Evolutionary conservation across 371 early-diverging fungal genomes (phyloP), one percentile per base, ranked within the genome.

Genomic region (Mortierella sp.): DNA sequence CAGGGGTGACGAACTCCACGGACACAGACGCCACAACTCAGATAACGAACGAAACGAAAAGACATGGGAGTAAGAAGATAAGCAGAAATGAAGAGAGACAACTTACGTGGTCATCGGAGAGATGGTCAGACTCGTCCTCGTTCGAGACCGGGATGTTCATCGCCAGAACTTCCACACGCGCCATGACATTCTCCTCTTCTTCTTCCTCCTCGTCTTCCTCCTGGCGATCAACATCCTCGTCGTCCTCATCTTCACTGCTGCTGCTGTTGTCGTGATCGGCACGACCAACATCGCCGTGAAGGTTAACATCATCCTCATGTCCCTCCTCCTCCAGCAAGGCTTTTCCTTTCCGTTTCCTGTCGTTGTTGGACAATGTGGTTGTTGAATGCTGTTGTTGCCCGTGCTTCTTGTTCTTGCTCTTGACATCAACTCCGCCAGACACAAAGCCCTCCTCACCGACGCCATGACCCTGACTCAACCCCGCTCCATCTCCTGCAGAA

Each of bases 101-200:
- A 84, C 85, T 51, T 72, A 43, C 79, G 55, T 76, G 46, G 35
- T 83, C 83, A 27, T 77, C 74, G 21, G 38, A 55, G 54, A 63
- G 24, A 24, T 78, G 74, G 24, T 75, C 80, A 3, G 80, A 54
- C 32, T 86, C 86, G 63, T 75, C 75, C 38, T 72, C 86, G 3
- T 70, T 54, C 56, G 65, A 77, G 12, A 86, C 80, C 60, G 86
- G 86, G 32, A 86, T 86, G 44, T 82, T 82, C 86, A 86, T 86
- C 32, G 86, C 77, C 18, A 79, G 80, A 32, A 80, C 78, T 68
- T 83, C 83, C 5, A 54, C 60, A 65, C 65, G 65, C 65, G 65
- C 14, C 7, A 38, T 48, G 32, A 29, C 35, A 43, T 35, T 27
- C 55, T 41, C 55, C 7, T 41, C 74, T 1, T 72, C 49, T 2